phyloP scores from a whole-genome alignment of 129 eudicot genomes.

The Helichrysum umbraculigerum region DNA sequence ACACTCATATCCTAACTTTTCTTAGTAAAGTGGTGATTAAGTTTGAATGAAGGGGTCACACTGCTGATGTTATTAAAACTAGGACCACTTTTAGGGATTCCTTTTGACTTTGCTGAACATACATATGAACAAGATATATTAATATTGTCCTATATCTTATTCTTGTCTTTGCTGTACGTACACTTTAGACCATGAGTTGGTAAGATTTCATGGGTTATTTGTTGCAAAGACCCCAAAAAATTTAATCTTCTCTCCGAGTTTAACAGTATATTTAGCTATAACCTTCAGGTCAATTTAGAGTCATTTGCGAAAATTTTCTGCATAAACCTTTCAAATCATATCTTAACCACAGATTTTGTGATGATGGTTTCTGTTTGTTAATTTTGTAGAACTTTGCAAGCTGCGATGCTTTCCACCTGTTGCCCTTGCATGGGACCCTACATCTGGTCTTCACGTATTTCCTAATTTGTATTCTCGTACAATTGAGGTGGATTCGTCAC shows the following conservation, averaged over 20 bases:
- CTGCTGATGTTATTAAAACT: too few relatives aligned
- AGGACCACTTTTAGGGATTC: too few relatives aligned
- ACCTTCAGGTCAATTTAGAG: not conserved
- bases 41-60: too few relatives aligned
- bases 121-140: too few relatives aligned
- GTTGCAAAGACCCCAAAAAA: not conserved
- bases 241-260: not conserved
- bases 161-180: not conserved
- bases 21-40: too few relatives aligned
- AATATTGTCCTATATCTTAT: not conserved
- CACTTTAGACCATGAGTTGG: not conserved
- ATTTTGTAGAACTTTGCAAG: constrained; percentile 71
- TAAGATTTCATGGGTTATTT: too few relatives aligned
- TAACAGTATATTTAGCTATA: constrained; percentile 9
- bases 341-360: constrained; percentile 2
- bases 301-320: not conserved
- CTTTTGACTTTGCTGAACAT: too few relatives aligned
- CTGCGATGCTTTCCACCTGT: constrained; percentile 97
- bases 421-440: constrained; percentile 85
- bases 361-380: constrained; percentile 23
- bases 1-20: too few relatives aligned
- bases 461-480: constrained; percentile 78
- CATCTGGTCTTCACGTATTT: constrained; percentile 82
- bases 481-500: constrained; percentile 86
- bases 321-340: constrained; percentile 14